Conservation (phyloP, 2,329 filamentous ascomycete genomes). For the Claviceps humidiphila region DNA sequence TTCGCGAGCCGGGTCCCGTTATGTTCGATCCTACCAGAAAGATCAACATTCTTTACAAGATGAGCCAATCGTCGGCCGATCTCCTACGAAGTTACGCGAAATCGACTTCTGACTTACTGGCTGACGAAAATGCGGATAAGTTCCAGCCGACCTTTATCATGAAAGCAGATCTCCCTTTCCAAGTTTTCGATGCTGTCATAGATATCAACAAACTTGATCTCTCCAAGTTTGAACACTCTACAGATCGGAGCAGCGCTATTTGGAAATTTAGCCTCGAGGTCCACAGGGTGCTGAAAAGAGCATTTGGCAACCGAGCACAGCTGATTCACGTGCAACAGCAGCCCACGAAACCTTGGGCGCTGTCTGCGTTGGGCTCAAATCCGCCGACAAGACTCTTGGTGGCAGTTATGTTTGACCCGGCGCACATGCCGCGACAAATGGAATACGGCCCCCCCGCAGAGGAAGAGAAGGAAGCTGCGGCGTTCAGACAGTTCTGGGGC, state of each 20-base stretch:
- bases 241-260: slow-evolving; percentile 28
- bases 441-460: slow-evolving; percentile 84
- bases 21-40: slow-evolving; percentile 64
- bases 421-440: slow-evolving; percentile 60
- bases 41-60: slow-evolving; percentile 81
- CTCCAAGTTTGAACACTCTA: slow-evolving; percentile 14
- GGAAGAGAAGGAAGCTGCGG: slow-evolving; percentile 65
- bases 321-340: slow-evolving; percentile 46
- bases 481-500: slow-evolving; percentile 88
- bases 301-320: slow-evolving; percentile 61
- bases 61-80: slow-evolving; percentile 72
- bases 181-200: slow-evolving; percentile 39
- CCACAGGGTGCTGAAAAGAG: slow-evolving; percentile 52
- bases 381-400: slow-evolving; percentile 36
- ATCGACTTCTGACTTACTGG: slow-evolving; percentile 60
- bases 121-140: slow-evolving; percentile 60
- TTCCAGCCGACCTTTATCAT: slow-evolving; percentile 77
- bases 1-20: slow-evolving; percentile 44
- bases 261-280: slow-evolving; percentile 42
- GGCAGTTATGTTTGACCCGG: slow-evolving; percentile 59
- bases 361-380: slow-evolving; percentile 11
- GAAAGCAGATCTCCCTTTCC: slow-evolving; percentile 38
- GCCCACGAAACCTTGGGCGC: slow-evolving; percentile 18
- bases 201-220: slow-evolving; percentile 21
- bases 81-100: slow-evolving; percentile 62